phyloP scores from a whole-genome alignment of 2,329 filamentous ascomycete species.

The Fusarium gaditjirri region DNA sequence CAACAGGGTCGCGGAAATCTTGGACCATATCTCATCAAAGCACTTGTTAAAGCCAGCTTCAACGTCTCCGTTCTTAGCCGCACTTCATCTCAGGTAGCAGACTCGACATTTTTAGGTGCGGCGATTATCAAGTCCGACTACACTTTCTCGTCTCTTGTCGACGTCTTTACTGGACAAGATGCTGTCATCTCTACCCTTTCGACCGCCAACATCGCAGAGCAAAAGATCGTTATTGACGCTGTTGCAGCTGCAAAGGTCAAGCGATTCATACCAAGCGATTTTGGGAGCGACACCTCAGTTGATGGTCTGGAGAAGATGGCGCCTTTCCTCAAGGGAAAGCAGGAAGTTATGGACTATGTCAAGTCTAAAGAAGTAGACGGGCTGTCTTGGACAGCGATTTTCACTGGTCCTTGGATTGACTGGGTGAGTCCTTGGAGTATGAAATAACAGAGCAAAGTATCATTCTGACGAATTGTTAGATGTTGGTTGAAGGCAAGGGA shows the following conservation, averaged over 20 bases:
- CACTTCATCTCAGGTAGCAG: fast-evolving
- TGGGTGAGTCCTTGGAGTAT: not conserved
- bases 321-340: slow-evolving; percentile 2
- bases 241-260: slow-evolving; percentile 5
- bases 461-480: not conserved
- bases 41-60: not conserved
- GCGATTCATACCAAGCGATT: slow-evolving; percentile 17
- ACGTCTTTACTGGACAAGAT: not conserved
- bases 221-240: slow-evolving; percentile 2
- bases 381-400: not conserved
- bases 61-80: fast-evolving
- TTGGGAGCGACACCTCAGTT: not conserved
- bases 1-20: slow-evolving; percentile 4
- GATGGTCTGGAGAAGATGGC: not conserved
- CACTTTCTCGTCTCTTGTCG: not conserved
- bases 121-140: not conserved
- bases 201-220: slow-evolving; percentile 6
- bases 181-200: slow-evolving; percentile 3
- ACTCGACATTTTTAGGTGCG: not conserved
- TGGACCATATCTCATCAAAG: not conserved
- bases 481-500: slow-evolving; percentile 1
- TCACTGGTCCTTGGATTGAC: slow-evolving; percentile 10
- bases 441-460: fast-evolving
- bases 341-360: slow-evolving; percentile 1
- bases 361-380: not conserved